Percentiles rank a stretch among this genome's conserved stretches.
phyloP scores from a whole-genome alignment of 371 early-diverging fungal genomes.

The Mortierella sp. region DNA sequence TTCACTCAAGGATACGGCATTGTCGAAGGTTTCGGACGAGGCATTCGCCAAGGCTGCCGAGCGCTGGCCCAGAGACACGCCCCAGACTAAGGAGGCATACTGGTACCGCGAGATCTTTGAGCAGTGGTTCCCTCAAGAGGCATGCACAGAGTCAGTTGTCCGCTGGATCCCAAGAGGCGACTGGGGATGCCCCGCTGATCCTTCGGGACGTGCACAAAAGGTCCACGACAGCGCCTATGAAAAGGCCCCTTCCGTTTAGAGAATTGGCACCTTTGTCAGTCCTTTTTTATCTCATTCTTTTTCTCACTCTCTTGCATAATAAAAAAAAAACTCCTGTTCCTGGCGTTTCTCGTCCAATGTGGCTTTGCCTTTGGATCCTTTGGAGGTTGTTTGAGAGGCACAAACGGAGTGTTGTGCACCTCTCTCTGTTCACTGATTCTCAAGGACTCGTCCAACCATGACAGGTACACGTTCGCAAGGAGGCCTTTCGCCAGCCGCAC shows the following conservation, averaged over 20 bases:
- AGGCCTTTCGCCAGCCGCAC: too few species aligned
- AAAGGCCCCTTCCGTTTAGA: slow-evolving; percentile 14
- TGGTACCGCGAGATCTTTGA: slow-evolving; percentile 95
- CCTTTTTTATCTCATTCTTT: background rate
- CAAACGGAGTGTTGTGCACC: background rate
- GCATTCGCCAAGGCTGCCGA: slow-evolving; percentile 74
- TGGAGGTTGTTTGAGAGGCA: slow-evolving; percentile 5
- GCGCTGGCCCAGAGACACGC: slow-evolving; percentile 89
- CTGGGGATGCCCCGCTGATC: slow-evolving; percentile 98
- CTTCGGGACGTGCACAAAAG: slow-evolving; percentile 96
- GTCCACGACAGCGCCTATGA: slow-evolving; percentile 81
- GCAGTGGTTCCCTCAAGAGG: slow-evolving; percentile 89
- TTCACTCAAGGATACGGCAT: slow-evolving; percentile 80
- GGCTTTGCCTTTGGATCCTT: slow-evolving; percentile 35
- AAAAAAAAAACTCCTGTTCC: background rate
- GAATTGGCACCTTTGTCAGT: background rate
- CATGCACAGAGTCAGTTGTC: slow-evolving; percentile 88
- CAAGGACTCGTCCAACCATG: slow-evolving; percentile 13
- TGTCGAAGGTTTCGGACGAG: slow-evolving; percentile 78
- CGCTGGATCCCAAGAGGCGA: slow-evolving; percentile 96
- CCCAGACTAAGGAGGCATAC: slow-evolving; percentile 95
- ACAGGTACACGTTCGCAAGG: slow-evolving; percentile 14
- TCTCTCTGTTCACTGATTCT: background rate
- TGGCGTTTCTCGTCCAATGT: background rate
- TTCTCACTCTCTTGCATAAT: background rate